Evolutionary conservation across 129 eudicot genomes (phyloP).

Genomic region (Flaveria robusta): DNA sequence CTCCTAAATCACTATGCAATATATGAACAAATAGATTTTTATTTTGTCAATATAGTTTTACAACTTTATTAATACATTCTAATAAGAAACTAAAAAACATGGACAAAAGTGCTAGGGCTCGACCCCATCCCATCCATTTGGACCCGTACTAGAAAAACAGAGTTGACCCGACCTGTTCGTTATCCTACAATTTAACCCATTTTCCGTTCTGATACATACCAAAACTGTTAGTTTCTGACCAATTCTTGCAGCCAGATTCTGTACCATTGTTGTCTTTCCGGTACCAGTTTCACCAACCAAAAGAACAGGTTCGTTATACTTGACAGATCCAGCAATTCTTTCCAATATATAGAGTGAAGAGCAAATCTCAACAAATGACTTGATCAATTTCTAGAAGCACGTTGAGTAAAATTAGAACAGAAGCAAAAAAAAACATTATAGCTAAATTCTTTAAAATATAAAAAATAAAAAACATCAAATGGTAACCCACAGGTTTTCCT

Average conservation of each 20-base stretch:
- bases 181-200: neutral
- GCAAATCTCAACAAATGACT: slow-evolving; percentile 77
- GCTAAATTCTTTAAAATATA: neutral
- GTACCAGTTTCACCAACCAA: slow-evolving; percentile 99
- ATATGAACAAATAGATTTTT: neutral
- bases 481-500: slow-evolving; percentile 49
- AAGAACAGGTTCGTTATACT: slow-evolving; percentile 87
- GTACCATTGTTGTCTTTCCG: slow-evolving; percentile 95
- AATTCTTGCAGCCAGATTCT: slow-evolving; percentile 70
- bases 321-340: slow-evolving; percentile 81
- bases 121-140: neutral
- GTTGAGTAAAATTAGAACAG: slow-evolving; percentile 17
- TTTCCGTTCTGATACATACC: slow-evolving; percentile 52
- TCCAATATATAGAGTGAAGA: slow-evolving; percentile 70
- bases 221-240: slow-evolving; percentile 92
- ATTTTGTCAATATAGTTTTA: neutral
- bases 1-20: neutral
- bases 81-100: neutral
- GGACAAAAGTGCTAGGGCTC: neutral
- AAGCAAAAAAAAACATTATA: slow-evolving; percentile 14
- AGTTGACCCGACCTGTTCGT: neutral
- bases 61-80: neutral
- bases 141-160: neutral
- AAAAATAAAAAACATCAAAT: neutral
- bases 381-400: slow-evolving; percentile 34